Evolutionary conservation across 306 rosid species (phyloP), one percentile per base, ranked within the genome.

Genomic region (Acacia melanoxylon): DNA sequence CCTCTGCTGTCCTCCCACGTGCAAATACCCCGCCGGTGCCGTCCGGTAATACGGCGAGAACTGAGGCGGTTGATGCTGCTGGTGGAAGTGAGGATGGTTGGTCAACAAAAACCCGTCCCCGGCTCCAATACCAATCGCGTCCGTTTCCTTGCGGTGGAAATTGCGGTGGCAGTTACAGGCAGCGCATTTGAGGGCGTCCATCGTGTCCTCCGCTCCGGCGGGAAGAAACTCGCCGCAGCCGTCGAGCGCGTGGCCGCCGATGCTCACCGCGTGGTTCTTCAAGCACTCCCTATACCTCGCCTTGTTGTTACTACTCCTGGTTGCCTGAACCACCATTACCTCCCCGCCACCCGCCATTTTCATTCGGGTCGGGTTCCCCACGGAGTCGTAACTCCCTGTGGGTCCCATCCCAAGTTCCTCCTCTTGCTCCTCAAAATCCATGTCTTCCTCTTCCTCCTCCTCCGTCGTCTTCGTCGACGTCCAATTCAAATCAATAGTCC

Each of bases 141-240:
- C 92, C 10, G 85, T 78, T 62, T 91, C 98, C 29, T 89, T 90
- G 8, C 99, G 94, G 88, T 95, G 99, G 90, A 95, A 95, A 82
- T 91, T 95, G 8, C 99, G 97, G 92, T 95, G 99, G 80, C 99
- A 95, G 95, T 83, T 85, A 63, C 99, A 95, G 41, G 99, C 99
- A 48, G 99, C 99, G 84, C 99, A 95, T 82, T 93, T 91, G 15
- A 95, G 97, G 1, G 85, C 94, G 70, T 95, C 98, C 5, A 93
- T 86, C 0, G 95, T 84, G 37, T 97, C 97, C 22, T 95, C 99
- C 0, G 83, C 80, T 16, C 99, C 99, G 0, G 97, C 94, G 0
- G 97, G 68, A 69, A 95, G 52, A 72, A 93, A 95, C 91, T 95
- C 98, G 1, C 99, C 89, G 88, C 99, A 95, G 42, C 99, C 99